phyloP scores from a whole-genome alignment of 805 yeast species.

The Teunomyces funiuensis region DNA sequence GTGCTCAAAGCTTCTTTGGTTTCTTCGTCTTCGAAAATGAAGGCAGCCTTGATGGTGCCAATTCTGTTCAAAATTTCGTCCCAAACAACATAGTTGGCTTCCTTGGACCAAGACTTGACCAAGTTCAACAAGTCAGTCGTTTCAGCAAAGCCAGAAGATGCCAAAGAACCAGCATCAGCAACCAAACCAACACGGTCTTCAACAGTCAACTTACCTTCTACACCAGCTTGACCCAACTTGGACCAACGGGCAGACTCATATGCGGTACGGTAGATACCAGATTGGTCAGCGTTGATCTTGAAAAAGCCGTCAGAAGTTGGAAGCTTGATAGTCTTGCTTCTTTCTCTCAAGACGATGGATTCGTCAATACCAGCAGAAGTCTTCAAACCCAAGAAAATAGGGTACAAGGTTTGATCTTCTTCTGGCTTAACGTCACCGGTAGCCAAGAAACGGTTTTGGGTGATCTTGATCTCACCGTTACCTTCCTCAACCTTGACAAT shows the following conservation, averaged over 20 bases:
- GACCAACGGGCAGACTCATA: conserved; percentile 69
- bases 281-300: conserved; percentile 71
- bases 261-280: conserved; percentile 74
- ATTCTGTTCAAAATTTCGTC: conserved; percentile 54
- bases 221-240: conserved; percentile 62
- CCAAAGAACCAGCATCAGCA: conserved; percentile 74
- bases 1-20: conserved; percentile 48
- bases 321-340: conserved; percentile 44
- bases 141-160: conserved; percentile 67
- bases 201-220: conserved; percentile 58
- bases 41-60: conserved; percentile 49
- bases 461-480: conserved; percentile 50
- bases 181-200: conserved; percentile 79
- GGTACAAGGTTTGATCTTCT: conserved; percentile 68
- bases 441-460: conserved; percentile 72
- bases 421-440: conserved; percentile 77
- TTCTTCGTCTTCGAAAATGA: conserved; percentile 52
- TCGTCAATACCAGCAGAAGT: conserved; percentile 61
- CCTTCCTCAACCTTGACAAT: conserved; percentile 63
- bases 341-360: conserved; percentile 49
- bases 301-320: conserved; percentile 46
- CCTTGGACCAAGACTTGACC: conserved; percentile 59
- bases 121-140: conserved; percentile 61
- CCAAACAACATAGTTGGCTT: conserved; percentile 68
- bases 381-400: conserved; percentile 67